These are phyloP conservation scores for Trichodelitschia bisporula DNA, from an alignment of 495 filamentous ascomycete species.

Conservation along the genomic window DNA sequence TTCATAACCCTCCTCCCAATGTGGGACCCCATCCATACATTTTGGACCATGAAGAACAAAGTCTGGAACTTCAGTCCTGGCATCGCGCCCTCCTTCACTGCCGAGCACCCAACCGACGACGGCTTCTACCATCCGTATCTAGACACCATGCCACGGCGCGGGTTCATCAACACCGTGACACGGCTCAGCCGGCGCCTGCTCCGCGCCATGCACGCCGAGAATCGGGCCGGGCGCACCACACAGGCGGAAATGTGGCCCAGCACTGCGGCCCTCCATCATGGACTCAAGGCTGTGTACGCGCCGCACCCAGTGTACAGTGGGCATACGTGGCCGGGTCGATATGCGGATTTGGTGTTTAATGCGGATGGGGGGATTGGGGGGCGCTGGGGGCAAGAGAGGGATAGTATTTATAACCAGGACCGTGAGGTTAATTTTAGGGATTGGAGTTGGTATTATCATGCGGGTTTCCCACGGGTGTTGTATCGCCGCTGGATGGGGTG, in stretches of 20 bases:
- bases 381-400: conserved; percentile 11
- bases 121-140: conserved; percentile 11
- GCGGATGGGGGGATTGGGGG: conserved; percentile 12
- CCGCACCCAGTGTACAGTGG: conserved; percentile 51
- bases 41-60: conserved; percentile 35
- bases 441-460: conserved; percentile 32
- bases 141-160: conserved; percentile 29
- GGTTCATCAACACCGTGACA: conserved; percentile 39
- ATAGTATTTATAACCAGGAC: conserved; percentile 15
- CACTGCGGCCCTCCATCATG: conserved; percentile 40
- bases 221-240: conserved; percentile 31
- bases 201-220: conserved; percentile 36
- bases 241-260: conserved; percentile 46
- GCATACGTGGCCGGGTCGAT: conserved; percentile 27
- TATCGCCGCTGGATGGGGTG: conserved; percentile 38
- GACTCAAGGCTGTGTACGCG: conserved; percentile 42
- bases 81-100: conserved; percentile 13
- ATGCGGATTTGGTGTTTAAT: conserved; percentile 37
- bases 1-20: conserved; percentile 46
- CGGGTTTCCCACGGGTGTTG: conserved; percentile 25
- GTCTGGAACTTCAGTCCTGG: conserved; percentile 36
- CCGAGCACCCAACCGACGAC: conserved; percentile 8
- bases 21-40: conserved; percentile 36
- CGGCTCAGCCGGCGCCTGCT: conserved; percentile 37
- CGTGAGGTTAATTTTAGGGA: conserved; percentile 29